Conservation (phyloP, 345 rosid species). For the Rhodomyrtus tomentosa region DNA sequence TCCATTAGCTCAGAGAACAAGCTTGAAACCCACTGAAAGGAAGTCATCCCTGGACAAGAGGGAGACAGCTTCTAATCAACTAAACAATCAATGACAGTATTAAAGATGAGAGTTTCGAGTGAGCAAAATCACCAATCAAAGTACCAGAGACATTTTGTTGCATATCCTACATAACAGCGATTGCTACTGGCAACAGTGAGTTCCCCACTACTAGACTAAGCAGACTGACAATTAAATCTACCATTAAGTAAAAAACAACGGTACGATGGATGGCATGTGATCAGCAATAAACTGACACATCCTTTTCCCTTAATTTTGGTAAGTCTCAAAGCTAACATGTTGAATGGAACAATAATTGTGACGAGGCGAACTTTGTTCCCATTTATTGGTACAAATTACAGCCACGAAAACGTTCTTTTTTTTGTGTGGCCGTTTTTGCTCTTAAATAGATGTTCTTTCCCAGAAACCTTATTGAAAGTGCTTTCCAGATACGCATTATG, state of each 20-base stretch:
- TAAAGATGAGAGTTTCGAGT: background rate
- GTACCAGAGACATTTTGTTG: background rate
- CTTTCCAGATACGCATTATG: background rate
- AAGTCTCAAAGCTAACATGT: background rate
- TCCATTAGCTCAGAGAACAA: background rate
- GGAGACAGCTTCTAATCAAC: background rate
- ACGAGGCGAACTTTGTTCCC: background rate
- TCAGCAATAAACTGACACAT: background rate
- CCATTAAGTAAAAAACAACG: background rate
- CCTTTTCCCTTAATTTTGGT: background rate
- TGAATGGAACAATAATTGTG: background rate
- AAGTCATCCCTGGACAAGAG: constrained; percentile 3
- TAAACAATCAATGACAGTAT: background rate
- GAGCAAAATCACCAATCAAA: background rate
- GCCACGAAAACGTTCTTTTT: background rate
- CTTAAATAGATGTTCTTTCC: background rate
- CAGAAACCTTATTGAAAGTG: background rate
- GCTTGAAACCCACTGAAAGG: constrained; percentile 5
- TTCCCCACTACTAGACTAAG: background rate
- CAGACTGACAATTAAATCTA: background rate
- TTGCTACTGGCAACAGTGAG: background rate
- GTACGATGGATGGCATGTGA: background rate
- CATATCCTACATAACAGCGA: background rate
- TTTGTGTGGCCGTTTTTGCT: background rate
- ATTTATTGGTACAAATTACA: background rate